These are phyloP conservation scores for Colletotrichum higginsianum DNA, from an alignment of 2,329 filamentous ascomycete genomes.

Conservation along the genomic window DNA sequence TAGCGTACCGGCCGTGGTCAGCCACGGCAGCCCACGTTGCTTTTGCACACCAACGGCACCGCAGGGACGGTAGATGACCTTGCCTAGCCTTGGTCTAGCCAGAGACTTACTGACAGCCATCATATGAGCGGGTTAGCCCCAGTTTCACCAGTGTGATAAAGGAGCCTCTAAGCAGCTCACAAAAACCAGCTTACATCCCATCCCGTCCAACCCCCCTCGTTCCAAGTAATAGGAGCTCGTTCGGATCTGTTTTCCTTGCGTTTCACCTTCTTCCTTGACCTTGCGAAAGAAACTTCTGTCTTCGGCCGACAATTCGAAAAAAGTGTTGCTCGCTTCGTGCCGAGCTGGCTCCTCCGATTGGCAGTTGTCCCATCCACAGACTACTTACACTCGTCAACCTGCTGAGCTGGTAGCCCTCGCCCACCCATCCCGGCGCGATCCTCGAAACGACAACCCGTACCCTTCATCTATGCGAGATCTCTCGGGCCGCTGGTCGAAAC, in stretches of 20 bases:
- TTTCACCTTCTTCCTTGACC: conserved; percentile 40
- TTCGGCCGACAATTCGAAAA: neutral
- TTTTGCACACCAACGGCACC: conserved; percentile 39
- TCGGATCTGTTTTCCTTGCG: conserved; percentile 21
- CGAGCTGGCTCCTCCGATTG: conserved; percentile 24
- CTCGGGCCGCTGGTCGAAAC: conserved; percentile 41
- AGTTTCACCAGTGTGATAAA: conserved; percentile 41
- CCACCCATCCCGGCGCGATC: conserved; percentile 26
- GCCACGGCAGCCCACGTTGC: conserved; percentile 34
- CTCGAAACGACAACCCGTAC: conserved; percentile 32
- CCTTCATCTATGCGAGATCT: conserved; percentile 39
- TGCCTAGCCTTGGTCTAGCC: conserved; percentile 34
- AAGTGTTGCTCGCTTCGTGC: conserved; percentile 17
- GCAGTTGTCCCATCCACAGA: conserved; percentile 1
- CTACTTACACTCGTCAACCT: conserved; percentile 22
- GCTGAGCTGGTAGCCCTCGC: conserved; percentile 15
- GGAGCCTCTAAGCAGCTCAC: conserved; percentile 36
- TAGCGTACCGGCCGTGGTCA: conserved; percentile 27
- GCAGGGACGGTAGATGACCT: conserved; percentile 37
- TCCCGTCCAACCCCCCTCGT: conserved; percentile 12
- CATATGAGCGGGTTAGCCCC: conserved; percentile 42
- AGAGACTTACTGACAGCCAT: conserved; percentile 33
- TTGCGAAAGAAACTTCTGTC: conserved; percentile 17
- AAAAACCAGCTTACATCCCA: conserved; percentile 39
- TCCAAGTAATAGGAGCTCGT: neutral